These are phyloP conservation scores for Daldinia bambusicola DNA, from an alignment of 495 filamentous ascomycete species.

Conservation along the genomic window DNA sequence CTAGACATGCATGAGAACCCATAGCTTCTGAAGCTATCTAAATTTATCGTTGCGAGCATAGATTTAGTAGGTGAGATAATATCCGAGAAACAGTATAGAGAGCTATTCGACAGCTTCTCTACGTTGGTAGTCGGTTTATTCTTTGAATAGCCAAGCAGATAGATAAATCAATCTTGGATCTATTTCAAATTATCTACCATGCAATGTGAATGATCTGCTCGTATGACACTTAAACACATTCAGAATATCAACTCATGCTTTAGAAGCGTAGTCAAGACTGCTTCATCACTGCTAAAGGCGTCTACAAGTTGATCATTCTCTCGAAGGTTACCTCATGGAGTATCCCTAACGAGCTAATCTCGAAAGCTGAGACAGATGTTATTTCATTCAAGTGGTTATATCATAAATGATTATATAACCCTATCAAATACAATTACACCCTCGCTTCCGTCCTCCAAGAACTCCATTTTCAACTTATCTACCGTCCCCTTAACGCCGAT, in stretches of 20 bases:
- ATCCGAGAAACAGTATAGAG: not conserved
- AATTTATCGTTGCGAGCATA: not conserved
- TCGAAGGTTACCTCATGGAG: not conserved
- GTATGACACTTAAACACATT: too few relatives aligned
- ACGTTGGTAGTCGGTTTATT: too few relatives aligned
- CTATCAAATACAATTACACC: conserved; percentile 43
- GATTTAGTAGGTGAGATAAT: not conserved
- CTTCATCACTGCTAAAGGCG: too few relatives aligned
- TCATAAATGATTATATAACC: conserved; percentile 2
- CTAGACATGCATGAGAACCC: not conserved
- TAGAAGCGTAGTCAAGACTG: too few relatives aligned
- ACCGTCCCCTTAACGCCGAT: conserved; percentile 51
- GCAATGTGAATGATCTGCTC: too few relatives aligned
- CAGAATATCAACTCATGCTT: too few relatives aligned
- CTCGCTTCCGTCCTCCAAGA: conserved; percentile 50
- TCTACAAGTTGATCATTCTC: not conserved
- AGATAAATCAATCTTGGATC: not conserved
- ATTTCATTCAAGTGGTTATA: too few relatives aligned
- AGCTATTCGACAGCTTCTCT: too few relatives aligned
- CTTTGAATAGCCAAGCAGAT: not conserved
- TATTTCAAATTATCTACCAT: too few relatives aligned
- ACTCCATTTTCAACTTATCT: conserved; percentile 45
- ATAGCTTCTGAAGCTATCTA: not conserved
- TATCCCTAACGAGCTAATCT: not conserved
- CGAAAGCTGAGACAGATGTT: not conserved